Evolutionary conservation across 139 green algal genomes (phyloP).

Genomic region (Chlorella sp.): DNA sequence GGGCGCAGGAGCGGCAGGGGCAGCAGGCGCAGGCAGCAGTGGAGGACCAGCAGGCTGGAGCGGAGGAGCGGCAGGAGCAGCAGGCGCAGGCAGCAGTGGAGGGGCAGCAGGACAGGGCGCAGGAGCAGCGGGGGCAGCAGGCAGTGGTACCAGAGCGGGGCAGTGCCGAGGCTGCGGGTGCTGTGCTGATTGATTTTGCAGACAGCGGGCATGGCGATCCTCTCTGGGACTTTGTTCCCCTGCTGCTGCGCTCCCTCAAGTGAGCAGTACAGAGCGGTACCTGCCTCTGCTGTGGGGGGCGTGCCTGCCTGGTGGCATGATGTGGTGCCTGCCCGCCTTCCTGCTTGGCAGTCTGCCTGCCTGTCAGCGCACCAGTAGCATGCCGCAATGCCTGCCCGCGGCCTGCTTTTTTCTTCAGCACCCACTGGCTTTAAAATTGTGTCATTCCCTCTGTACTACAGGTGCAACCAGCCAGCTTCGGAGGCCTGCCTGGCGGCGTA

Average conservation of each 20-base stretch:
- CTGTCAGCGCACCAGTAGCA: too few relatives aligned
- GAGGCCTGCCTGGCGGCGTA: constrained; percentile 4
- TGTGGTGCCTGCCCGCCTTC: not conserved
- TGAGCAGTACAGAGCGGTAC: not conserved
- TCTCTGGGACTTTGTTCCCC: constrained; percentile 51
- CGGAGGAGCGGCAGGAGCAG: not conserved
- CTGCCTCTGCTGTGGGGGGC: not conserved
- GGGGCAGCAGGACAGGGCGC: too few relatives aligned
- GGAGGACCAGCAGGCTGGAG: too few relatives aligned
- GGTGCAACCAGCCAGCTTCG: not conserved
- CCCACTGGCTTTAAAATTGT: not conserved
- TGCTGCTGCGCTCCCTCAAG: constrained; percentile 35
- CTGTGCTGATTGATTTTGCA: constrained; percentile 53
- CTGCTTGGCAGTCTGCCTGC: too few relatives aligned
- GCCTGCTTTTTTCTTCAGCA: too few relatives aligned
- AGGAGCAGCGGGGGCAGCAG: not conserved
- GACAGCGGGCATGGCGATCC: constrained; percentile 56
- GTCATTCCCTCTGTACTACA: not conserved
- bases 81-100: not conserved
- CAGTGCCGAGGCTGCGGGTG: not conserved
- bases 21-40: not conserved
- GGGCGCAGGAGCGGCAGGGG: not conserved
- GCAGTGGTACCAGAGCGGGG: not conserved
- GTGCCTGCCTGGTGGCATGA: not conserved
- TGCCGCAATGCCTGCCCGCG: too few relatives aligned